Evolutionary conservation across 2,329 filamentous ascomycete species (phyloP).

Genomic region (Tolypocladium ovalisporum): DNA sequence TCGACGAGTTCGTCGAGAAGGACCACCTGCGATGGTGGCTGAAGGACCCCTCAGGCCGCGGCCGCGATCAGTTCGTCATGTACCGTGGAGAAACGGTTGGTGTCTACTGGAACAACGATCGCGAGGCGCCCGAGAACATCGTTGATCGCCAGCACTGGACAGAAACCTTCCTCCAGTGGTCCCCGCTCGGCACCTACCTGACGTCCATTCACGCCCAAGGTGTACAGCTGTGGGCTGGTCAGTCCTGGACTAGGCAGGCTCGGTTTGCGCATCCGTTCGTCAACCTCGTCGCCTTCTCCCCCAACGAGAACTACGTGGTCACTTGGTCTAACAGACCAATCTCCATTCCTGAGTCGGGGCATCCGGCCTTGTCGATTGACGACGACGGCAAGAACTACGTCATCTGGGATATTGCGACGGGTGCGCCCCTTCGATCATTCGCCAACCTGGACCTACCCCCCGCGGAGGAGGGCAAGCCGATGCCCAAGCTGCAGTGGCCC

Average conservation of each 20-base stretch:
- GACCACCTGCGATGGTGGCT: conserved; percentile 94
- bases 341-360: conserved; percentile 76
- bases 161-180: conserved; percentile 97
- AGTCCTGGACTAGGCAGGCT: conserved; percentile 79
- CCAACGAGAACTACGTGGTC: conserved; percentile 81
- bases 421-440: conserved; percentile 85
- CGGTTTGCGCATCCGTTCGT: conserved; percentile 93
- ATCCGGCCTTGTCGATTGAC: conserved; percentile 74
- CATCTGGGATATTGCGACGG: conserved; percentile 91
- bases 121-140: conserved; percentile 74
- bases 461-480: conserved; percentile 46
- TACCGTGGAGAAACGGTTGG: conserved; percentile 86
- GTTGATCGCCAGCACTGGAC: conserved; percentile 96
- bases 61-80: conserved; percentile 92
- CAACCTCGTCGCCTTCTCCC: conserved; percentile 93
- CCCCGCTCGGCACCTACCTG: conserved; percentile 84
- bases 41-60: conserved; percentile 65
- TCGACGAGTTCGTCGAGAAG: conserved; percentile 80
- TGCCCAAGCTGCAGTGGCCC: conserved; percentile 90
- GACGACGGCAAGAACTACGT: conserved; percentile 99
- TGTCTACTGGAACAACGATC: conserved; percentile 98
- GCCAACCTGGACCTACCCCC: conserved; percentile 73
- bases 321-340: conserved; percentile 97
- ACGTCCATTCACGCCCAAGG: conserved; percentile 93
- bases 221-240: conserved; percentile 93